Conservation (phyloP, 108 stramenopile genomes). For the Fistulifera pelliculosa region DNA sequence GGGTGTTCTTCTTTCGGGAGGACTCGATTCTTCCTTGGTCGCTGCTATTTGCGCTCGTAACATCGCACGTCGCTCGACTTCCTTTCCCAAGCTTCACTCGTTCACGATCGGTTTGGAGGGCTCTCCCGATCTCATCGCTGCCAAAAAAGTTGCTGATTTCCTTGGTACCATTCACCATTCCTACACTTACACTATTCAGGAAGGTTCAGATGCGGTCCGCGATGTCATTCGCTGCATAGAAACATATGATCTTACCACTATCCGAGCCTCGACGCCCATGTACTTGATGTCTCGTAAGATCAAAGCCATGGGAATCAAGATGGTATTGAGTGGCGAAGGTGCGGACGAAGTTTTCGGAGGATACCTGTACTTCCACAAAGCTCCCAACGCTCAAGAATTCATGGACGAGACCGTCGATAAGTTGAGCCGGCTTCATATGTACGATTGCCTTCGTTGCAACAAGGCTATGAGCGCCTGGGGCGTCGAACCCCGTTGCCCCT, state of each 20-base stretch:
- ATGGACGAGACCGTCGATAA: slow-evolving; percentile 96
- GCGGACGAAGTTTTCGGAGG: slow-evolving; percentile 98
- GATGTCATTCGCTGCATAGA: slow-evolving; percentile 92
- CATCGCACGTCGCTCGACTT: slow-evolving; percentile 58
- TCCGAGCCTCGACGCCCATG: slow-evolving; percentile 97
- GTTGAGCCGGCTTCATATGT: slow-evolving; percentile 89
- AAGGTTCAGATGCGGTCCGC: slow-evolving; percentile 94
- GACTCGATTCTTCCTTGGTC: slow-evolving; percentile 95
- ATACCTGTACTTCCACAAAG: slow-evolving; percentile 99
- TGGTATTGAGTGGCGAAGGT: slow-evolving; percentile 98
- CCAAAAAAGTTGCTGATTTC: slow-evolving; percentile 88
- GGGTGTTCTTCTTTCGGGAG: slow-evolving; percentile 96
- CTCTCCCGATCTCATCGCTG: slow-evolving; percentile 92
- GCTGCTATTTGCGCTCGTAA: slow-evolving; percentile 90
- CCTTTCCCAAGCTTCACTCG: slow-evolving; percentile 91
- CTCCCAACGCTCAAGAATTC: slow-evolving; percentile 93
- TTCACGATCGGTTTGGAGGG: slow-evolving; percentile 90
- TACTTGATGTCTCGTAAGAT: slow-evolving; percentile 97
- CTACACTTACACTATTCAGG: slow-evolving; percentile 94
- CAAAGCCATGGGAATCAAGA: slow-evolving; percentile 99
- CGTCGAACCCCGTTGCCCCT: slow-evolving; percentile 95
- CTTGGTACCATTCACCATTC: slow-evolving; percentile 96
- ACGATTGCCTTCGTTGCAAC: slow-evolving; percentile 97
- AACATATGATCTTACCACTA: slow-evolving; percentile 97
- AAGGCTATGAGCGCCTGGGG: slow-evolving; percentile 98